Base-by-base conservation (phyloP, 2,329 filamentous ascomycete species). In the Calonectria fujianensis region DNA sequence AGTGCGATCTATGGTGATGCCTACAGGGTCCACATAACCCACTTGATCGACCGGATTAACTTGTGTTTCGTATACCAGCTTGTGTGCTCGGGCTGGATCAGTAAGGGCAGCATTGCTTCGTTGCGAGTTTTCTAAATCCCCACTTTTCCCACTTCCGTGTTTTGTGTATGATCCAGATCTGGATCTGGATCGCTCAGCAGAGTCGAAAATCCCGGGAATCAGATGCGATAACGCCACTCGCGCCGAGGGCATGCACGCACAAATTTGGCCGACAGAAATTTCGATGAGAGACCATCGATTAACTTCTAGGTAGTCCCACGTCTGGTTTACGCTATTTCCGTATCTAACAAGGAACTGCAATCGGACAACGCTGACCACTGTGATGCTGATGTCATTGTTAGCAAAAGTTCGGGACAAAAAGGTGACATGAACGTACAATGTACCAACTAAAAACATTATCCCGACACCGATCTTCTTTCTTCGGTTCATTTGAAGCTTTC, bases 261-360 rank as follows among this genome's bases (percentile, higher is more conserved):
- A 65, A 14, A 65, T 65, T 41, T 65, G 39, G 41, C 61, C 61
- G 41, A 65, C 41, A 0, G 61, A 65, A 50, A 48, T 50, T 16
- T 65, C 61, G 11, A 65, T 24, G 14, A 65, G 16, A 3, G 61
- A 50, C 61, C 61, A 65, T 14, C 61, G 61, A 50, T 24, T 65
- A 16, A 50, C 27, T 50, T 65, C 27, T 9, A 50, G 27, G 32
- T 65, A 65, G 18, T 65, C 61, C 61, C 61, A 65, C 16, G 61
- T 65, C 7, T n/a, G 39, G 29, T 65, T 65, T 10, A 31, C 14
- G 41, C 61, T 65, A 5, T 65, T 50, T 14, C 41, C 39, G 20
- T 65, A 65, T 16, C 41, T 35, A 27, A 65, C 61, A 18, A 65
- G 10, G n/a, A 45, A 65, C 20, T 65, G 61, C 41, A 65, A 31